A percentile compares a stretch with the other conserved stretches of the same genome.
These are phyloP conservation scores for Pouteria campechiana DNA, from an alignment of 179 eudicot species.

Conservation along the genomic window DNA sequence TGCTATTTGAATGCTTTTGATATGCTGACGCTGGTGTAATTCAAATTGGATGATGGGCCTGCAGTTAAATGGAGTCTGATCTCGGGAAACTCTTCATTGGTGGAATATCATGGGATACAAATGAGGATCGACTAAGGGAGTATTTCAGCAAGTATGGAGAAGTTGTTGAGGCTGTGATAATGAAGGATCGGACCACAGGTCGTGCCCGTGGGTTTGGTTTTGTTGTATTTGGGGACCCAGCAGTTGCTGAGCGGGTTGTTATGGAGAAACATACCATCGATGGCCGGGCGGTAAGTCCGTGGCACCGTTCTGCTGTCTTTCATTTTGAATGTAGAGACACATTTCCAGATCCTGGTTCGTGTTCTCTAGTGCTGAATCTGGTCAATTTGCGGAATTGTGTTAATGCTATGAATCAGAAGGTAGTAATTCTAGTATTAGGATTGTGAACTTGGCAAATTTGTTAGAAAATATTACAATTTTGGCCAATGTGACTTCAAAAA, in stretches of 20 bases:
- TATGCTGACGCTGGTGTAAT: neutral
- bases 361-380: no score
- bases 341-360: no score
- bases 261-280: constrained; percentile 66
- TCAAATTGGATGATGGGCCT: constrained; percentile 5
- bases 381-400: neutral
- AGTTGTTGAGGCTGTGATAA: constrained; percentile 59
- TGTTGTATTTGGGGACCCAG: constrained; percentile 50
- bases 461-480: no score
- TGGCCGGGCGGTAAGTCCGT: constrained; percentile 71
- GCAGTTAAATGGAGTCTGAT: constrained; percentile 54
- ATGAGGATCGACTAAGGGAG: constrained; percentile 55
- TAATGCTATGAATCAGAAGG: neutral
- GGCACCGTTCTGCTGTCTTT: no score
- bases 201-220: constrained; percentile 84
- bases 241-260: constrained; percentile 54
- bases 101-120: constrained; percentile 79
- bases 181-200: constrained; percentile 61
- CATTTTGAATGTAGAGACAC: no score
- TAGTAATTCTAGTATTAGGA: no score
- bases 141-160: constrained; percentile 58
- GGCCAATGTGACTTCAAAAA: no score
- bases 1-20: neutral
- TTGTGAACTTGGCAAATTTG: no score
- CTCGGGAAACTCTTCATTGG: constrained; percentile 67